Base-by-base conservation (phyloP, 805 yeast genomes). In the Saccharomycopsis fodiens region DNA sequence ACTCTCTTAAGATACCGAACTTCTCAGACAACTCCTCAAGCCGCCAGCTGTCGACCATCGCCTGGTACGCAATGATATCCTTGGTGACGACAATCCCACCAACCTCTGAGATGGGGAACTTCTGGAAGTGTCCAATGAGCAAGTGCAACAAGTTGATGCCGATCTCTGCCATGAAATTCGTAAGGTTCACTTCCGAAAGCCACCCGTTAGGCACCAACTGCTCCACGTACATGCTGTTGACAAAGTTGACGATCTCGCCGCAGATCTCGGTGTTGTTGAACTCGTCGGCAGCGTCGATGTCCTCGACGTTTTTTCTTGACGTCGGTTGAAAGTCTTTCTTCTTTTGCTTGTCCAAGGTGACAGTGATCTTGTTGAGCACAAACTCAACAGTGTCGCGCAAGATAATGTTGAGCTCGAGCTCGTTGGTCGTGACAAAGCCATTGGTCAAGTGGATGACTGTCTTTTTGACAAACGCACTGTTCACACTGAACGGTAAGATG, bases 31-130 rank as follows among this genome's bases (percentile, higher is more conserved):
- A 63, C 35, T 74, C 78, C 2, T 72, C 70, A 13, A 83, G 68
- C 5, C 69, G 65, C 91, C 93, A 86, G 36, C 70, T 70, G 45
- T 80, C 86, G 36, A 84, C 71, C 12, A 75, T 69, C 13, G 74
- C 69, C 59, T 86, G 91, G 57, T 82, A 85, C 39, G 84, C 75
- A 32, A 84, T 82, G 5, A 85, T 78, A 62, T 89, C 97, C 55
- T 82, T 84, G 0, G 95, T 85, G 12, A 86, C 73, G 12, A 83
- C 76, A 50, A 82, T 70, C 25, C 95, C 96, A 44, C 97, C 97
- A 4, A 79, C 76, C 1, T 87, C 78, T 54, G 78, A 84, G 52
- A 89, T 85, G 35, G 76, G 78, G 59, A 77, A 85, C 56, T 79
- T 83, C 50, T 79, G 79, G 60, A 82, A 81, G 59, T 89, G 96